Conservation (phyloP, 2,329 filamentous ascomycete genomes). For the Graphilbum sp. region DNA sequence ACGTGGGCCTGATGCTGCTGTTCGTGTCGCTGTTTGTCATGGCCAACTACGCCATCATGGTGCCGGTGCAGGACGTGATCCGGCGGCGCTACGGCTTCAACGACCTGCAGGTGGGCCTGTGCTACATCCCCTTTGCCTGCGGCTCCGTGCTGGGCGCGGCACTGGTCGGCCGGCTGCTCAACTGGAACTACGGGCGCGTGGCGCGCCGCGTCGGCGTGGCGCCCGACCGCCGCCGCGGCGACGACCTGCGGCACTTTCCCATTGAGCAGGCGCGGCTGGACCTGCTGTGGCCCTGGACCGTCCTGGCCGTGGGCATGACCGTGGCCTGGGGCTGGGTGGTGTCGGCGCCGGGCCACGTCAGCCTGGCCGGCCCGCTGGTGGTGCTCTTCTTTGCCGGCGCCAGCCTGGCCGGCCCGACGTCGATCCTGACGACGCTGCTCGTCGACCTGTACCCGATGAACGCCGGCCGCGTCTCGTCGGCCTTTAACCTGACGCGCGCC, state of each 20-base stretch:
- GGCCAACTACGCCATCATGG: conserved; percentile 17
- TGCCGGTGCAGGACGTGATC: conserved; percentile 18
- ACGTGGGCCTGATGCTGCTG: conserved; percentile 17
- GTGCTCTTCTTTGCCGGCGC: conserved; percentile 22
- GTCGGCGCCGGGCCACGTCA: conserved; percentile 13
- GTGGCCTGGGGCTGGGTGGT: conserved; percentile 27
- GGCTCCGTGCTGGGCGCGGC: conserved; percentile 20
- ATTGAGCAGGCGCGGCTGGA: conserved; percentile 21
- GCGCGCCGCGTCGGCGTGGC: conserved; percentile 30
- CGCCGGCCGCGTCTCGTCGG: conserved; percentile 23
- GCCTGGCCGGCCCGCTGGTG: conserved; percentile 23
- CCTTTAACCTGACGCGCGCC: conserved; percentile 24
- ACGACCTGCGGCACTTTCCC: conserved; percentile 18
- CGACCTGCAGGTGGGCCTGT: conserved; percentile 24
- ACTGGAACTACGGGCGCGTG: conserved; percentile 43
- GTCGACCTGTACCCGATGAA: conserved; percentile 26
- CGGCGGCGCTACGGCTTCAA: conserved; percentile 17
- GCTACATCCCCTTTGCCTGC: conserved; percentile 21
- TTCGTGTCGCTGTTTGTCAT: conserved; percentile 20
- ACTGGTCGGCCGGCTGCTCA: conserved; percentile 32
- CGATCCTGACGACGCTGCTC: conserved; percentile 22
- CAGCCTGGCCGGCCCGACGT: conserved; percentile 22
- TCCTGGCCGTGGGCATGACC: conserved; percentile 25
- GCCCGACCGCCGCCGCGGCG: conserved; percentile 27
- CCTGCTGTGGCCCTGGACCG: conserved; percentile 20